A percentile compares a stretch with the other conserved stretches of the same genome.
Conservation (phyloP, 805 yeast genomes). For the Candida maesae region DNA sequence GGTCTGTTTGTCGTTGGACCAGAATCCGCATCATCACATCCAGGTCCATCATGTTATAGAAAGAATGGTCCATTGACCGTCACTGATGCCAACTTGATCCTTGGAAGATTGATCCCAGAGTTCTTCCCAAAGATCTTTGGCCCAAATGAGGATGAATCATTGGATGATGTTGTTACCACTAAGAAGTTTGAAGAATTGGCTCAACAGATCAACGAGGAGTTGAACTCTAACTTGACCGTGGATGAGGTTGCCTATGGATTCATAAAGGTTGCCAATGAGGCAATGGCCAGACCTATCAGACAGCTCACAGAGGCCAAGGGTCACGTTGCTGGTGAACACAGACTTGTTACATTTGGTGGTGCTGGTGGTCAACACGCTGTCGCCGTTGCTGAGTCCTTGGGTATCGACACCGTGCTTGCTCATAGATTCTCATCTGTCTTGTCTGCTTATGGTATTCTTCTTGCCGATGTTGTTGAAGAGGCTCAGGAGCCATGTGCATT, state of each 20-base stretch:
- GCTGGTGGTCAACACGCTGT: slow-evolving; percentile 93
- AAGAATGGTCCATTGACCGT: slow-evolving; percentile 46
- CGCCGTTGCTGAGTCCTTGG: slow-evolving; percentile 67
- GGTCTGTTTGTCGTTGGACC: slow-evolving; percentile 43
- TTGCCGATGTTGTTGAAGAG: slow-evolving; percentile 83
- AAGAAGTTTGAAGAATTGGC: slow-evolving; percentile 53
- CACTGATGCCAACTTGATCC: slow-evolving; percentile 43
- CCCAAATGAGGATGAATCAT: slow-evolving; percentile 37
- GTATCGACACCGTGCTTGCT: slow-evolving; percentile 63
- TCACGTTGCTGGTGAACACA: slow-evolving; percentile 57
- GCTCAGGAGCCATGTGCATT: slow-evolving; percentile 68
- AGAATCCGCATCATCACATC: slow-evolving; percentile 44
- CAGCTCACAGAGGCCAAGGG: slow-evolving; percentile 85
- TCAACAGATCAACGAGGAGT: slow-evolving; percentile 46
- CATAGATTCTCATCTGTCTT: slow-evolving; percentile 81
- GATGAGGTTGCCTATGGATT: slow-evolving; percentile 80
- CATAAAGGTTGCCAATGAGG: slow-evolving; percentile 76
- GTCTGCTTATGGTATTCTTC: slow-evolving; percentile 84
- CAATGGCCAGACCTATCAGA: slow-evolving; percentile 90
- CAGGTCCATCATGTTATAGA: slow-evolving; percentile 47
- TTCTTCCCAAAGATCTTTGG: slow-evolving; percentile 45
- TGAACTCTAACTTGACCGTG: slow-evolving; percentile 39
- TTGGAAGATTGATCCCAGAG: slow-evolving; percentile 39
- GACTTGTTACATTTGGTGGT: slow-evolving; percentile 84
- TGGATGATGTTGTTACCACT: slow-evolving; percentile 35